Percentiles rank a stretch among this genome's conserved stretches.
Conservation (phyloP, 495 filamentous ascomycete species). For the Schizothecium vesticola region DNA sequence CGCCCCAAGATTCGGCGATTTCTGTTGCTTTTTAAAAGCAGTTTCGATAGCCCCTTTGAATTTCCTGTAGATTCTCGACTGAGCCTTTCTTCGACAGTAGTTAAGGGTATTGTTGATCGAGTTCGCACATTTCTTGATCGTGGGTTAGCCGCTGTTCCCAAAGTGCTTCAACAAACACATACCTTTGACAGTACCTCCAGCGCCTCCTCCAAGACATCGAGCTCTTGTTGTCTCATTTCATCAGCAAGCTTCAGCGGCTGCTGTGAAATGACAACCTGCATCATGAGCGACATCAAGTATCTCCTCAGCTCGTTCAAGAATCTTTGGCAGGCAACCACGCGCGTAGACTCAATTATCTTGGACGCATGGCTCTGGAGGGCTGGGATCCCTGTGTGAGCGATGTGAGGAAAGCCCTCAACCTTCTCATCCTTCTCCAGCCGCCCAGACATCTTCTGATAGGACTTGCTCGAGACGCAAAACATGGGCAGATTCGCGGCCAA, state of each 20-base stretch:
- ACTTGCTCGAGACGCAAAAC: slow-evolving; percentile 56
- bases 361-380: slow-evolving; percentile 52
- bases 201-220: slow-evolving; percentile 29
- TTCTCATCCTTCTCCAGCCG: slow-evolving; percentile 38
- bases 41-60: not conserved
- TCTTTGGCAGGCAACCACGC: not conserved
- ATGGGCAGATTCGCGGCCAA: slow-evolving; percentile 50
- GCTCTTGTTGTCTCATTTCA: slow-evolving; percentile 35
- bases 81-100: not conserved
- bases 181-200: slow-evolving; percentile 42
- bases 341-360: slow-evolving; percentile 39
- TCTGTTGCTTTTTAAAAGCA: not conserved
- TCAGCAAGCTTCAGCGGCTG: slow-evolving; percentile 38
- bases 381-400: slow-evolving; percentile 46
- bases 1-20: slow-evolving; percentile 37
- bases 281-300: slow-evolving; percentile 45
- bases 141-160: not conserved
- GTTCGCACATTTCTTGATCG: not conserved
- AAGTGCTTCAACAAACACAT: slow-evolving; percentile 15
- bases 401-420: slow-evolving; percentile 11
- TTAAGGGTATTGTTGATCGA: not conserved
- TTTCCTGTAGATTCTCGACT: not conserved
- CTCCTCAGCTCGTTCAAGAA: slow-evolving; percentile 45
- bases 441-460: slow-evolving; percentile 55
- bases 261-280: slow-evolving; percentile 48